Evolutionary conservation across 2,329 filamentous ascomycete species (phyloP), one percentile per base, ranked within the genome.

Genomic region (Cladophialophora psammophila): DNA sequence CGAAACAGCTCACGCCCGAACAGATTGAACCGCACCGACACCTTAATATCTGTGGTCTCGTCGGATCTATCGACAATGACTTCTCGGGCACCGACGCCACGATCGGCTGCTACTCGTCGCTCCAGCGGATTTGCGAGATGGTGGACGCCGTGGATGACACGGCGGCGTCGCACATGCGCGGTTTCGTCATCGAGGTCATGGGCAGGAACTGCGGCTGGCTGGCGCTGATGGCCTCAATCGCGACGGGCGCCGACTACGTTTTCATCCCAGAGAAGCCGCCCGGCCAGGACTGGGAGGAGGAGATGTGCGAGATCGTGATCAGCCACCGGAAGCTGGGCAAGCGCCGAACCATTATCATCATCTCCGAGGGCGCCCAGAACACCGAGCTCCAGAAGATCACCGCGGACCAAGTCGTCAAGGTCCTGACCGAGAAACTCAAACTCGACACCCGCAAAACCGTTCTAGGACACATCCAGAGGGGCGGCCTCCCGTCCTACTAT

Each of bases 101-200:
- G 36, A 97, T 99, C 78, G 95, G 95, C 64, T 96, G 92, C 79
- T 98, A 97, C 82, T 97, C 94, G 52, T 95, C 95, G 31, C 87
- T 99, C 64, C 88, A 91, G 56, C 90, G 94, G 67, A 97, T 99
- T 73, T 98, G 94, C 81, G 91, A 97, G 78, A 92, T 94, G 76
- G 92, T 99, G 65, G 95, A 99, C 82, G 94, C 93, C 76, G 96
- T 83, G 34, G 83, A 99, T 74, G 94, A 99, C 80, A 94, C 94
- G 18, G 98, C 95, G 0, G 94, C 94, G 60, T 97, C 94, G 34
- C 95, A 99, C 80, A 95, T 96, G 71, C 87, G 95, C 74, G 95
- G 95, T 45, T 99, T 99, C 79, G 94, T 99, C 65, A 91, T 99
- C 70, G 95, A 97, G 79, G 95, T 99, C 75, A 99, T 99, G 95